Evolutionary conservation across 805 yeast species (phyloP).

Genomic region (Ogataea pini): DNA sequence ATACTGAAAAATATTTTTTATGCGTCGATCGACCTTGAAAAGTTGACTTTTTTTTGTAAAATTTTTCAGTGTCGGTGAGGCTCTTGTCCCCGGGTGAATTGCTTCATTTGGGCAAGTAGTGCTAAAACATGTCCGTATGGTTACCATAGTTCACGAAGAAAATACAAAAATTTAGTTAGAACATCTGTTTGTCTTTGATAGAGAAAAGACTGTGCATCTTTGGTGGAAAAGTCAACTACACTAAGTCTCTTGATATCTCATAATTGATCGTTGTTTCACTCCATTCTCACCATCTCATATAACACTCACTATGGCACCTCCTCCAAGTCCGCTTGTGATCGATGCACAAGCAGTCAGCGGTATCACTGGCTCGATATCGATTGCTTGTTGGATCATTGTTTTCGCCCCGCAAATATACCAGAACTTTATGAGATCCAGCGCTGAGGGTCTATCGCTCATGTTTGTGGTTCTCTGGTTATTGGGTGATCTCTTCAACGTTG

Average conservation of each 20-base stretch:
- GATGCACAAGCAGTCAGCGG: slow-evolving; percentile 76
- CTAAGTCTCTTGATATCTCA: too few relatives aligned
- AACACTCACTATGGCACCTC: slow-evolving; percentile 53
- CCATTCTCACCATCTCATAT: not conserved
- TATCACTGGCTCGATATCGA: slow-evolving; percentile 81
- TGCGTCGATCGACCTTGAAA: slow-evolving; percentile 10
- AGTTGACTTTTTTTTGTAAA: slow-evolving; percentile 2
- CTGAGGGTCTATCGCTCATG: slow-evolving; percentile 85
- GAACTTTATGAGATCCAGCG: slow-evolving; percentile 77
- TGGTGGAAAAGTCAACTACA: too few relatives aligned
- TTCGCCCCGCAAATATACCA: slow-evolving; percentile 97
- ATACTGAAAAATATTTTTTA: not conserved
- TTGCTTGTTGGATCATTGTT: slow-evolving; percentile 97
- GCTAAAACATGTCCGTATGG: not conserved
- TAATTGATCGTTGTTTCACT: not conserved
- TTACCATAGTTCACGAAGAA: not conserved
- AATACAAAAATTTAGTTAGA: not conserved
- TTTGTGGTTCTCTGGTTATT: slow-evolving; percentile 89
- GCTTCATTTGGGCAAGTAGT: slow-evolving; percentile 9
- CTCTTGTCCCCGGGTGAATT: slow-evolving; percentile 4
- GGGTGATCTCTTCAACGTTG: slow-evolving; percentile 91
- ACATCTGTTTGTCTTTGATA: too few relatives aligned
- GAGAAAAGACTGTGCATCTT: too few relatives aligned
- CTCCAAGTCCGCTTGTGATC: slow-evolving; percentile 64
- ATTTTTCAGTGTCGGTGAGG: slow-evolving; percentile 12